Base-by-base conservation (phyloP, 306 rosid genomes). In the Quercus ilex region DNA sequence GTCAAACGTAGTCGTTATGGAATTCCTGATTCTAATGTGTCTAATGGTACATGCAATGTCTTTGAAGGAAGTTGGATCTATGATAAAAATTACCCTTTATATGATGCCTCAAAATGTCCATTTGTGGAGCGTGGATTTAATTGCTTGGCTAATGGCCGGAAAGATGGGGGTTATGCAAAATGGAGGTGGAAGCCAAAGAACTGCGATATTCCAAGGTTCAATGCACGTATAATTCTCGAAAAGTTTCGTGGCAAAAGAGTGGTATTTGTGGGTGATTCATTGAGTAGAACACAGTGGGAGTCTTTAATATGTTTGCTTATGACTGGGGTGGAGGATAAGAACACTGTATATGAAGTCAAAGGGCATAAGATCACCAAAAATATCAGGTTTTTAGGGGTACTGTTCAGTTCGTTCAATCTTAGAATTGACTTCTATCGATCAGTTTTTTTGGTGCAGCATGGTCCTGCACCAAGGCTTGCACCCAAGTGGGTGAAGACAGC, bases 261-360 rank as follows among this genome's bases (percentile, higher is more conserved):
- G 26, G 96, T 91, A 74, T 89, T 95, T 71, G 96, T 95, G 4
- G 99, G 99, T 0, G 99, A 95, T 79, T 95, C 97, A 6, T 77
- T 95, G 89, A 88, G 97, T 74, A 86, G 99, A 84, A 89, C 99
- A 3, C 99, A 95, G 67, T 93, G 98, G 99, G 99, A 93, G 84
- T 95, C 99, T 67, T 84, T 90, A 77, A 83, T 92, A 65, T 91
- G 98, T 78, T 74, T 95, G 88, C 87, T 95, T 13, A 87, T 90
- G 99, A 85, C 90, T 8, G 99, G 96, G 35, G 92, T 95, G 83
- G 91, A 95, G 68, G 75, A 93, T 76, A 91, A 86, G 87, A 86
- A 64, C 63, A 91, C 91, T 81, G 97, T 95, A 19, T 91, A 87
- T 75, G 98, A 95, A 81, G 82, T 91, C 78, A 91, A 88, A 69